phyloP scores from a whole-genome alignment of 2,329 filamentous ascomycete genomes.

The Colletotrichum nymphaeae region DNA sequence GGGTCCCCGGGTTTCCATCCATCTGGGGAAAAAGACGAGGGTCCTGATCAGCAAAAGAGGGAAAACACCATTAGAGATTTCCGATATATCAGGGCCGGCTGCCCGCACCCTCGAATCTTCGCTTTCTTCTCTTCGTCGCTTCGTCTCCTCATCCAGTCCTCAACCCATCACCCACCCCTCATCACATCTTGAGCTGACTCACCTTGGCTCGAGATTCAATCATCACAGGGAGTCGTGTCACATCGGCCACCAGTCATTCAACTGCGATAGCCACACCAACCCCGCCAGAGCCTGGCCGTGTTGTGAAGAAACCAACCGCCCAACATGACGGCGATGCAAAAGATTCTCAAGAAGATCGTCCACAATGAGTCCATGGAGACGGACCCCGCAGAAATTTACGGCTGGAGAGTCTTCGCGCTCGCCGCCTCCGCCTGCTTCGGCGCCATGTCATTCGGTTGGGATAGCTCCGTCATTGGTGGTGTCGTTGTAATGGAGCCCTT shows the following conservation, averaged over 20 bases:
- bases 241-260: neutral
- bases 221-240: conserved; percentile 18
- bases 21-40: conserved; percentile 11
- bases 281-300: conserved; percentile 32
- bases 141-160: neutral
- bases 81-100: conserved; percentile 28
- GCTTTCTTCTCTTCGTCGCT: conserved; percentile 18
- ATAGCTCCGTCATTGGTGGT: conserved; percentile 75
- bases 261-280: conserved; percentile 23
- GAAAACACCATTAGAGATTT: conserved; percentile 18
- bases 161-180: neutral
- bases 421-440: conserved; percentile 67
- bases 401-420: conserved; percentile 74
- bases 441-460: conserved; percentile 69
- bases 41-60: conserved; percentile 7
- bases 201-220: conserved; percentile 19
- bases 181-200: neutral
- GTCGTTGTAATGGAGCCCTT: conserved; percentile 71
- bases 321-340: conserved; percentile 32
- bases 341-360: conserved; percentile 55
- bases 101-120: neutral
- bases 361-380: conserved; percentile 70
- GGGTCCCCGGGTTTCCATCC: conserved; percentile 21
- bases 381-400: conserved; percentile 76
- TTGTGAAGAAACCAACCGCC: conserved; percentile 18